Evolutionary conservation across 1,284 basidiomycete species (phyloP), one percentile per base, ranked within the genome.

Genomic region (Marasmius sp.): DNA sequence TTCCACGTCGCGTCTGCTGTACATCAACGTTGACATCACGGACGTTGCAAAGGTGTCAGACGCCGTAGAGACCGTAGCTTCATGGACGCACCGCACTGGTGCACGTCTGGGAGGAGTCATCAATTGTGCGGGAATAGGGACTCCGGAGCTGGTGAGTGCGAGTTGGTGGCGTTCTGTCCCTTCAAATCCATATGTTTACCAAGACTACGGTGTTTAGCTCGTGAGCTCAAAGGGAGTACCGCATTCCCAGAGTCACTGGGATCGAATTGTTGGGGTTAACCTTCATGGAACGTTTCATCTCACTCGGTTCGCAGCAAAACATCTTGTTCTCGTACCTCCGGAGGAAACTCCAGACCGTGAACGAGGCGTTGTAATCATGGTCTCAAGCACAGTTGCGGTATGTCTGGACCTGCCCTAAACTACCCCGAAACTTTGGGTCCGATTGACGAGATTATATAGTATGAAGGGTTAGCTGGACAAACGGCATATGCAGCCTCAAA

Each of bases 231-330:
- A 79, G 27, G 77, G 78, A 33, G 72, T 79, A 52, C 75, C 80
- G 0, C 81, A 84, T 65, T 73, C 77, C 6, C 71, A 81, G 33
- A 79, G 80, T 41, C 65, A 80, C 0, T 86, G 83, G 82, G 74
- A 85, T 55, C 78, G 81, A 58, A 75, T 77, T 2, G 64, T 85
- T 9, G 77, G 70, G 8, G 79, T 85, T 37, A 85, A 86, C 65
- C 70, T 85, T n/a, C 80, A 81, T 1, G 84, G 83, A 37, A 76
- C 81, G 1, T 85, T 85, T 72, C 81, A 86, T 65, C 73, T 85
- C 45, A 81, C 81, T 11, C 74, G 84, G 9, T 70, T 84, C 18
- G 81, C 76, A 22, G 72, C 82, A 60, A 74, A 81, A 62, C 76
- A 85, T 64, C 74, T 86, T 18, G 71, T 81, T 11, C 72, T 74